Base-by-base conservation (phyloP, 129 eudicot species). In the Dittrichia graveolens region DNA sequence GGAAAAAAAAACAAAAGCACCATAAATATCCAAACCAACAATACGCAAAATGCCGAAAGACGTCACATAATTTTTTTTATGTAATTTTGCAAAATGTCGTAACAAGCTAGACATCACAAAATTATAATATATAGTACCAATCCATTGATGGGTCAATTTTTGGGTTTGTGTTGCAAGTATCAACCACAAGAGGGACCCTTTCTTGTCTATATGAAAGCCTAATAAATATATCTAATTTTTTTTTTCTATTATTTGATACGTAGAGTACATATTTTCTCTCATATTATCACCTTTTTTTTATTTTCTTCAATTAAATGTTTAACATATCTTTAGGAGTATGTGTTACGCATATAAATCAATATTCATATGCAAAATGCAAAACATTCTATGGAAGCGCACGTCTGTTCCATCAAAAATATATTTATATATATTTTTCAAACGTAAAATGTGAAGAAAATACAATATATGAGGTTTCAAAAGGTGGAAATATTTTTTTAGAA, bases 181-280 rank as follows among this genome's bases (percentile, higher is more conserved):
- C 5, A 8, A 18, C 39, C 61, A 63, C 45, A 43, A 53, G 55
- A 64, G 44, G 79, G 79, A 75, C 79, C 72, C 46, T 53, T 31
- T 63, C 10, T 56, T 71, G 13, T 24, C 31, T 0, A 24, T 24
- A 24, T 24, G 31, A 24, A 24, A 24, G n/a, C n/a, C n/a, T n/a
- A n/a, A n/a, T n/a, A n/a, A n/a, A n/a, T n/a, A n/a, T n/a, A n/a
- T n/a, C n/a, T n/a, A n/a, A n/a, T n/a, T n/a, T 46, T 44, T n/a
- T 64, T 43, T 19, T 71, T 41, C 24, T 43, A 68, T 68, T 47
- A 31, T 48, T 7, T 43, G 47, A 2, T 61, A 35, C 48, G 13
- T 13, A 31, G 13, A 46, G 12, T 5, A 38, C 41, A 10, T 34
- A 2, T 34, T 65, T 44, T 24, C 14, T 2, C 2, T 2, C 31